Base-by-base conservation (phyloP, 1,284 basidiomycete species). In the Stygiomarasmius scandens region DNA sequence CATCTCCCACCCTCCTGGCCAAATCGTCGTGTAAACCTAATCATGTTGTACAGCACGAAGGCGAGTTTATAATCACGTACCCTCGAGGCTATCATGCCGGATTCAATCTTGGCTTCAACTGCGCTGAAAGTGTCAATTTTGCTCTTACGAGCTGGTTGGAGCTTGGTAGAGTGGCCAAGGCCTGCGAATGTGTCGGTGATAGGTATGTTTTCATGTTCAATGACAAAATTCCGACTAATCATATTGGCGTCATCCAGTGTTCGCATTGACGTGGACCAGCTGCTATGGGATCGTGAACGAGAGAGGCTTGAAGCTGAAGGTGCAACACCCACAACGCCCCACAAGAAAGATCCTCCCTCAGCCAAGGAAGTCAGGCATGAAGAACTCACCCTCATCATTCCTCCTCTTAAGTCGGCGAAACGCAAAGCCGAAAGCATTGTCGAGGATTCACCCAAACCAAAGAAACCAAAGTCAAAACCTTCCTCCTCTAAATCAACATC, bases 101-200 rank as follows among this genome's bases (percentile, higher is more conserved):
- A 16, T 98, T 97, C 81, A 99, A 99, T 69, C 78, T 98, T 38
- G 97, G 96, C 14, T 89, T 97, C 71, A 99, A 99, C 69, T 98
- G 96, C 67, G 96, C 96, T 2, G 97, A 99, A 74, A 95, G 92
- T 63, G 94, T 98, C 67, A 99, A 99, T 72, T 99, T 99, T 73
- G 97, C 97, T 0, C 80, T 98, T 24, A 93, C 98, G 20, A 92
- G 89, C 58, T 99, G 96, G 96, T 74, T 98, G 9, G 93, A 96
- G 52, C 76, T 96, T 22, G 96, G 95, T 3, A 79, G 89, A 59
- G 85, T 82, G 61, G 95, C 92, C 1, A 89, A 91, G 65, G 86
- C 83, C 1, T 98, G 95, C 68, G 76, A 86, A 61, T 98, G 95
- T 67, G 83, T 96, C 32, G 76, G 78, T 50, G 92, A 93, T 69